Evolutionary conservation across 805 yeast species (phyloP).

Genomic region (Candida easanensis): DNA sequence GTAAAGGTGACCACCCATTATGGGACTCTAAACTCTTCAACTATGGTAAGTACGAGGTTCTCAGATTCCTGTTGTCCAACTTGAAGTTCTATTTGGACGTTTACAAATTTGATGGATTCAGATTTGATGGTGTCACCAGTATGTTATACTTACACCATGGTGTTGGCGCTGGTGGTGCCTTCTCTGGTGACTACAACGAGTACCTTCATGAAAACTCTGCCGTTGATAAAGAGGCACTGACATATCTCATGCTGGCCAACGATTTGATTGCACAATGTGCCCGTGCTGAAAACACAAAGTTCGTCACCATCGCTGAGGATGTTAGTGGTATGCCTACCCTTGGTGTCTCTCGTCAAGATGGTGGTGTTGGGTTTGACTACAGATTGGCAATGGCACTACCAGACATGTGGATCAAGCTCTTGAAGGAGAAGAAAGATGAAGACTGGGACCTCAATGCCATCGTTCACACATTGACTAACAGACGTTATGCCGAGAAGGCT

Average conservation of each 20-base stretch:
- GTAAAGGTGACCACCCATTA: conserved; percentile 80
- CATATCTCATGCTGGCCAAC: conserved; percentile 90
- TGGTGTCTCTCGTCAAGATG: conserved; percentile 66
- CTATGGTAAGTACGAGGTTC: conserved; percentile 87
- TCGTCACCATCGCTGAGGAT: conserved; percentile 89
- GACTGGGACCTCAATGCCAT: conserved; percentile 88
- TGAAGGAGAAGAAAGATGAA: conserved; percentile 82
- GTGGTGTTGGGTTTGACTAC: conserved; percentile 94
- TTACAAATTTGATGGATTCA: conserved; percentile 87
- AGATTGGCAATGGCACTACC: conserved; percentile 96
- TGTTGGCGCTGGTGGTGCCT: conserved; percentile 74
- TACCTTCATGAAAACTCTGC: conserved; percentile 71
- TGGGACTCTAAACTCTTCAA: conserved; percentile 98
- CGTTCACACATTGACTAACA: conserved; percentile 77
- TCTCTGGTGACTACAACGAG: conserved; percentile 91
- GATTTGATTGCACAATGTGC: conserved; percentile 59
- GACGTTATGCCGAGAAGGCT: conserved; percentile 85
- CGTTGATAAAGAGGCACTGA: conserved; percentile 85
- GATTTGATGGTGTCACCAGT: conserved; percentile 95
- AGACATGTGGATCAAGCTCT: conserved; percentile 96
- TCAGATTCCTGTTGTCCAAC: conserved; percentile 81
- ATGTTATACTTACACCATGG: conserved; percentile 95
- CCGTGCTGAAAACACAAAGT: conserved; percentile 39
- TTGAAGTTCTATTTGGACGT: conserved; percentile 80
- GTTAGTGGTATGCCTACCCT: conserved; percentile 97